A percentile compares a stretch with the other conserved stretches of the same genome.
Evolutionary conservation across 768 basidiomycete species (phyloP).

Genomic region (Mycena epipterygia): DNA sequence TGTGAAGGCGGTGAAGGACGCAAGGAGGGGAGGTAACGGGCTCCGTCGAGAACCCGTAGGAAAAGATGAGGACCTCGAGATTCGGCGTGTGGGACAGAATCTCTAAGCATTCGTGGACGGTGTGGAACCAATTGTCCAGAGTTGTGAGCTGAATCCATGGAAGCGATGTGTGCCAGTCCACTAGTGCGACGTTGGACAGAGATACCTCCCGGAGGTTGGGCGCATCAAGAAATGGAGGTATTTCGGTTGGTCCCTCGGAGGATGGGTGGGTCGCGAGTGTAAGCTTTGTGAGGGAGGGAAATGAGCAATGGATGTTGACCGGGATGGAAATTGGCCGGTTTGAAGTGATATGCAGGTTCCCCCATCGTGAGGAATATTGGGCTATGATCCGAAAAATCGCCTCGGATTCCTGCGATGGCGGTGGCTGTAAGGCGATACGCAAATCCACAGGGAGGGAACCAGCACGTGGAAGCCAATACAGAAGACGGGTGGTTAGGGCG

Average conservation of each 20-base stretch:
- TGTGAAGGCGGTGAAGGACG: neutral
- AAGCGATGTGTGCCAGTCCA: neutral
- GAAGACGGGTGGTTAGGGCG: neutral
- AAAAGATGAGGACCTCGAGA: neutral
- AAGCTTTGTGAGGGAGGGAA: neutral
- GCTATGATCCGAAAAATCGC: neutral
- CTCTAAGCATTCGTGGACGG: neutral
- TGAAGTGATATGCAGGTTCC: neutral
- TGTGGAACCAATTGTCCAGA: neutral
- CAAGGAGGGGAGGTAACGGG: neutral
- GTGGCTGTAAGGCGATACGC: neutral
- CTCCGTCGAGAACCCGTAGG: neutral
- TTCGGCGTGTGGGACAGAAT: neutral
- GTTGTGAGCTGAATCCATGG: neutral
- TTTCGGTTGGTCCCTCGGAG: neutral
- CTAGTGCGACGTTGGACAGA: neutral
- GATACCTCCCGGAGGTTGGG: neutral
- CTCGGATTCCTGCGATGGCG: neutral
- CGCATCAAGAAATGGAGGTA: neutral
- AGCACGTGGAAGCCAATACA: conserved; percentile 1
- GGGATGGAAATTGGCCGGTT: conserved; percentile 3
- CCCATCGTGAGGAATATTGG: neutral
- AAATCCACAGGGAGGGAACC: neutral
- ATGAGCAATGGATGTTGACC: neutral
- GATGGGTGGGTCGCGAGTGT: neutral